Base-by-base conservation (phyloP, 208 protist genomes). In the Endotrypanum monterogeii region DNA sequence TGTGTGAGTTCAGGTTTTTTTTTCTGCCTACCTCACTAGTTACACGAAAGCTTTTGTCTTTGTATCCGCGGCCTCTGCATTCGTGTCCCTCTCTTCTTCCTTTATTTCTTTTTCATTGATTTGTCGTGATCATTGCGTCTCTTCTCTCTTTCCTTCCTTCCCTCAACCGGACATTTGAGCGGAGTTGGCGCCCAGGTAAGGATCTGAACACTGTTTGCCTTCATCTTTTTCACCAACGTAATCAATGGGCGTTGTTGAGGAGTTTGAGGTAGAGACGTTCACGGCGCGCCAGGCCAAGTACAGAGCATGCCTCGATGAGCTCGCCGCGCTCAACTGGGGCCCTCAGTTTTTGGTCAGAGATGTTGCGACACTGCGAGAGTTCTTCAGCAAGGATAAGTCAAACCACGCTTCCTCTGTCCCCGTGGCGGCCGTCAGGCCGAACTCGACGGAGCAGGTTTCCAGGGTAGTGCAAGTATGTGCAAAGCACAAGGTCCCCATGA, bases 401-500 rank as follows among this genome's bases (percentile, higher is more conserved):
- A 79, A 60, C 63, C 76, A 90, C 67, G 65, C 79, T 25, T 57
- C 65, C 44, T 74, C 74, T 7, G 74, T 76, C 1, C 82, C 85
- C 12, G 72, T 66, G 32, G 83, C 83, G 2, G 86, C 86, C 28
- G 79, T 89, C 56, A 76, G 68, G 30, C 87, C 87, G 11, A 37
- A 23, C 35, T 71, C 74, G 0, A 76, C 76, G 4, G 82, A 84
- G 63, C 63, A 82, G 66, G 87, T 89, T 4, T 66, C 79, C 4
- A 72, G 71, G 16, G 73, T 89, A 35, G 87, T 88, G 72, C 76
- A 84, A 73, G 67, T 87, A 30, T 89, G 84, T 65, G 72, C 71
- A 41, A 46, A 48, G 67, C 74, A 91, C 75, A 85, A 85, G 63
- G 70, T 87, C 39, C 84, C 84, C 44, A 89, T 92, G 79, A 88